phyloP scores from a whole-genome alignment of 495 filamentous ascomycete species.

The Aspergillus asperescens region DNA sequence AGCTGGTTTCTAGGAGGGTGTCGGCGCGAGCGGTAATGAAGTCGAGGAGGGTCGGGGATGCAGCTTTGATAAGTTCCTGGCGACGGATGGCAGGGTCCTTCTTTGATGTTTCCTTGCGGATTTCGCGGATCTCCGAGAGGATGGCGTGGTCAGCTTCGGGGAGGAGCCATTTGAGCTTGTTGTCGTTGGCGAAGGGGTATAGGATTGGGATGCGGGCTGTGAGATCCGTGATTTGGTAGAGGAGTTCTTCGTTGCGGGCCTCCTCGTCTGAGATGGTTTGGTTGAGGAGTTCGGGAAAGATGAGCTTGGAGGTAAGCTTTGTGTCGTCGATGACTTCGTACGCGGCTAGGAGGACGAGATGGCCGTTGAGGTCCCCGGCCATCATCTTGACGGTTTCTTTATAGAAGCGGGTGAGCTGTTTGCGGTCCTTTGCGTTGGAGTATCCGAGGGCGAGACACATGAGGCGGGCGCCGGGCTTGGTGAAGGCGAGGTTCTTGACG shows the following conservation, averaged over 20 bases:
- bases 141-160: slow-evolving; percentile 56
- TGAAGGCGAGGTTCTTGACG: slow-evolving; percentile 93
- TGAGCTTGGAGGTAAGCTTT: slow-evolving; percentile 73
- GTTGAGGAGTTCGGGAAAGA: slow-evolving; percentile 76
- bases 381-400: slow-evolving; percentile 79
- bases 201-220: slow-evolving; percentile 72
- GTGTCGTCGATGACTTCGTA: slow-evolving; percentile 94
- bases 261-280: slow-evolving; percentile 52
- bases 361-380: slow-evolving; percentile 70
- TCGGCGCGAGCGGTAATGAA: slow-evolving; percentile 63
- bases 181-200: slow-evolving; percentile 71
- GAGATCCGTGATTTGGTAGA: slow-evolving; percentile 58
- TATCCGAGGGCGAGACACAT: slow-evolving; percentile 77
- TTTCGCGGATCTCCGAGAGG: slow-evolving; percentile 66
- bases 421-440: slow-evolving; percentile 86
- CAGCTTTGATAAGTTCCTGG: slow-evolving; percentile 62
- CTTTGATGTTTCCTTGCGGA: slow-evolving; percentile 77
- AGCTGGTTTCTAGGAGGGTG: slow-evolving; percentile 63
- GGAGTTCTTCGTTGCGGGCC: slow-evolving; percentile 53
- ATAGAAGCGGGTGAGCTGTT: slow-evolving; percentile 77
- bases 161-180: slow-evolving; percentile 62
- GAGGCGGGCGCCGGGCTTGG: slow-evolving; percentile 75
- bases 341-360: slow-evolving; percentile 74
- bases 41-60: slow-evolving; percentile 55
- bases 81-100: slow-evolving; percentile 75